Evolutionary conservation across 192 early-diverging fungal species (phyloP), one percentile per base, ranked within the genome.

Genomic region (Allomyces javanicus): DNA sequence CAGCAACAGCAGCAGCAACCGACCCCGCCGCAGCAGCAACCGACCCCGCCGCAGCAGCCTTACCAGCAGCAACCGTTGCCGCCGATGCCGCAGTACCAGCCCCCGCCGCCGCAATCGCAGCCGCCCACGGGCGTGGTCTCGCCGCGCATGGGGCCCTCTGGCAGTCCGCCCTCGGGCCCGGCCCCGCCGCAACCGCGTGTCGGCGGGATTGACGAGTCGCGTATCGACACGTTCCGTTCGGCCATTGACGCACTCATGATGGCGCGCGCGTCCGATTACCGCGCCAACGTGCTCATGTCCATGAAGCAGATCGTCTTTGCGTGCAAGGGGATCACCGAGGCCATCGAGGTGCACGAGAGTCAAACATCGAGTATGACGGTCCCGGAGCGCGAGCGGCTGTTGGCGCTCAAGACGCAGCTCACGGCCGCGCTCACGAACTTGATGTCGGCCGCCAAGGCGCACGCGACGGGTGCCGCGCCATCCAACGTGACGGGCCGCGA

Each of bases 291-390:
- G 0, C 72, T 97, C 44, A 76, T 86, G 27, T 81, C 89, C 23
- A 92, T 92, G 87, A 85, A 87, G 66, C 73, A 86, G 7, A 83
- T 96, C 43, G 87, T 91, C 25, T 79, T 87, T 40, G 79, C 90
- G 0, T 94, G 92, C 77, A 85, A 87, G 62, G 76, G 79, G 63
- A 87, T 97, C 62, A 87, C 85, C 0, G 89, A 90, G 44, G 89
- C 96, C 62, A 81, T 89, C 10, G 86, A 91, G 58, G 74, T 72
- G 14, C 86, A 87, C 55, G 80, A 88, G 68, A 71, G 76, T 33
- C 72, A 71, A n/a, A 70, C 68, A 27, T 44, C 67, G 3, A 75
- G 72, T 12, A 74, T 93, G 19, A 63, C 72, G 17, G 55, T 65
- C 10, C 73, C 80, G 25, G 33, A 40, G 7, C 77, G 77, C 26